These are phyloP conservation scores for Fomitiporia mediterranea DNA, from an alignment of 1,284 basidiomycete species.

Conservation along the genomic window DNA sequence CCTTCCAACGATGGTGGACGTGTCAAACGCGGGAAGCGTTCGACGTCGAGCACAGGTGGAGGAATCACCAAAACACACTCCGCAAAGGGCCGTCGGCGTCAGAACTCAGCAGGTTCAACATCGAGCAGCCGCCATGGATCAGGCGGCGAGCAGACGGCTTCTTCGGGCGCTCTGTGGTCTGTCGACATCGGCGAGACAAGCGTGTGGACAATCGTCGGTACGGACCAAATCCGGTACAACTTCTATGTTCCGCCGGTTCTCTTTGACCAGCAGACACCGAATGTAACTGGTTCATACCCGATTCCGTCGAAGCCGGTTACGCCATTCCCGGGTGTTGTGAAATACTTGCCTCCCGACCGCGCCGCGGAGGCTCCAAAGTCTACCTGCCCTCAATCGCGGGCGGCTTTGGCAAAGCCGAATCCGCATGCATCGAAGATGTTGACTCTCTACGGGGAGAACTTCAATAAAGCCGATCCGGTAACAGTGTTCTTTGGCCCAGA, in stretches of 20 bases:
- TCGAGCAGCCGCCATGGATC: conserved; percentile 59
- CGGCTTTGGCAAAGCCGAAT: conserved; percentile 65
- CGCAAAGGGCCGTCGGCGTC: conserved; percentile 61
- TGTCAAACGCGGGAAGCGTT: conserved; percentile 72
- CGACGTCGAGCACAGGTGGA: conserved; percentile 63
- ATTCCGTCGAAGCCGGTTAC: conserved; percentile 79
- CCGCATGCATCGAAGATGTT: conserved; percentile 72
- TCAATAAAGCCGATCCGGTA: conserved; percentile 72
- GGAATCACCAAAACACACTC: conserved; percentile 52
- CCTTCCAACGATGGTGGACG: conserved; percentile 74
- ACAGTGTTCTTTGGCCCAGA: conserved; percentile 87
- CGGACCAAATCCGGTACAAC: conserved; percentile 85
- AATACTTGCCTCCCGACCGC: conserved; percentile 82
- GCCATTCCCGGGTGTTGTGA: conserved; percentile 79
- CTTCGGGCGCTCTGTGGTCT: conserved; percentile 79
- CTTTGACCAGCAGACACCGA: conserved; percentile 66
- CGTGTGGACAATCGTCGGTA: conserved; percentile 91
- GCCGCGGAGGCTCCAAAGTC: conserved; percentile 68
- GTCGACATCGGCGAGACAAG: conserved; percentile 86
- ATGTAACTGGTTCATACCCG: conserved; percentile 63
- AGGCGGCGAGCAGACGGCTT: conserved; percentile 57
- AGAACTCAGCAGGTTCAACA: conserved; percentile 66
- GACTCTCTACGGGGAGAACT: conserved; percentile 87
- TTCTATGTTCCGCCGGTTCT: conserved; percentile 87
- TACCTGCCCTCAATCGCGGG: conserved; percentile 58